Percentiles rank a stretch among this genome's conserved stretches.
phyloP scores from a whole-genome alignment of 2,329 filamentous ascomycete species.

The Aschersonia sp. region DNA sequence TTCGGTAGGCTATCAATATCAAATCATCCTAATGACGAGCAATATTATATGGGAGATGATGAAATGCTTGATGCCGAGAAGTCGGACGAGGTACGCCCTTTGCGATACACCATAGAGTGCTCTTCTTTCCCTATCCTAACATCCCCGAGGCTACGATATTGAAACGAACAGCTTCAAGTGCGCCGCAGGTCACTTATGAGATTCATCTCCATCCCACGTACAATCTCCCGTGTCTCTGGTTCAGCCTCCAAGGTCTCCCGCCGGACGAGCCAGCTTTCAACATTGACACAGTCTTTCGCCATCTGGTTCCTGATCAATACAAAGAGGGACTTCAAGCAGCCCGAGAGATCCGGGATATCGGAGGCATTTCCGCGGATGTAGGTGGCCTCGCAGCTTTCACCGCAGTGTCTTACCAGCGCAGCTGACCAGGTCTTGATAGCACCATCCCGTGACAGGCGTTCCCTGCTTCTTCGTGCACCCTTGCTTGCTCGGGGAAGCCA shows the following conservation, averaged over 20 bases:
- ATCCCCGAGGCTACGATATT: constrained; percentile 24
- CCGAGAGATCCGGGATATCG: constrained; percentile 50
- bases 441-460: constrained; percentile 67
- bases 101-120: constrained; percentile 1
- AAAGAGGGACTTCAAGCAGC: constrained; percentile 43
- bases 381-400: constrained; percentile 8
- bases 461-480: constrained; percentile 88
- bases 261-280: constrained; percentile 40
- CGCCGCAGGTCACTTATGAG: constrained; percentile 50
- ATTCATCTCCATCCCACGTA: constrained; percentile 65
- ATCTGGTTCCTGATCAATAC: constrained; percentile 53
- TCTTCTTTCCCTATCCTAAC: constrained; percentile 7
- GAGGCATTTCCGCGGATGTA: constrained; percentile 65
- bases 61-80: constrained; percentile 37
- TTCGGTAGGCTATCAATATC: constrained; percentile 31
- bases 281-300: constrained; percentile 55
- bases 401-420: background rate
- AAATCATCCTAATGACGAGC: constrained; percentile 8
- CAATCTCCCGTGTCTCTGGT: constrained; percentile 62
- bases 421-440: constrained; percentile 36
- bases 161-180: constrained; percentile 16
- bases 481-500: constrained; percentile 72
- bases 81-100: constrained; percentile 30
- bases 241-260: constrained; percentile 46
- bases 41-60: constrained; percentile 19